Conservation (phyloP, 495 filamentous ascomycete genomes). For the Penicillium flavigenum region DNA sequence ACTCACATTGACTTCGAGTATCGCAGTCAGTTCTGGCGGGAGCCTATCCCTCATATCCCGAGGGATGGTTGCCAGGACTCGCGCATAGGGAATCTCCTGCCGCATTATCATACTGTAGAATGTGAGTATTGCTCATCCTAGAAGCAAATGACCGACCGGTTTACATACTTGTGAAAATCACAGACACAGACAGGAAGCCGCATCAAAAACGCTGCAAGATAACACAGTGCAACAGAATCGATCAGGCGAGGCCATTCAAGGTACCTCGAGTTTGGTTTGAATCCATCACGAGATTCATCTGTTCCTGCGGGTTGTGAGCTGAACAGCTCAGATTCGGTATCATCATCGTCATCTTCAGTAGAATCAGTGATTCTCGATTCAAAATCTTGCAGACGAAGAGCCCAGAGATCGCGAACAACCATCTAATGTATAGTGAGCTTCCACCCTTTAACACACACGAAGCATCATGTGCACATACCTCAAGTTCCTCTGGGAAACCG, state of each 20-base stretch:
- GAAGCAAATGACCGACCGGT: not conserved
- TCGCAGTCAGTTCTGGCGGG: slow-evolving; percentile 55
- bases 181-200: slow-evolving; percentile 61
- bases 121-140: slow-evolving; percentile 14
- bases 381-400: slow-evolving; percentile 57
- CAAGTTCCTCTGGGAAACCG: slow-evolving; percentile 62
- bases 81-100: slow-evolving; percentile 48
- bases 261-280: slow-evolving; percentile 28
- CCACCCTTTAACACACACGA: not conserved
- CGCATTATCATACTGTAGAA: slow-evolving; percentile 35
- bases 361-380: slow-evolving; percentile 37
- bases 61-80: slow-evolving; percentile 53
- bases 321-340: slow-evolving; percentile 44
- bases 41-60: slow-evolving; percentile 64
- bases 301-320: slow-evolving; percentile 49
- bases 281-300: slow-evolving; percentile 29
- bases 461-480: slow-evolving; percentile 43
- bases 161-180: slow-evolving; percentile 57
- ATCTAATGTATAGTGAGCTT: slow-evolving; percentile 26
- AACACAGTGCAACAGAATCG: slow-evolving; percentile 65
- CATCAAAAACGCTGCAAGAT: slow-evolving; percentile 63
- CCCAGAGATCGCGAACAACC: slow-evolving; percentile 69
- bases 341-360: slow-evolving; percentile 33
- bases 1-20: slow-evolving; percentile 57
- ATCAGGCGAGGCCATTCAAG: slow-evolving; percentile 56